Percentiles rank a stretch among this genome's conserved stretches.
Evolutionary conservation across 257 asterid species (phyloP).

Genomic region (Solanum verrucosum): DNA sequence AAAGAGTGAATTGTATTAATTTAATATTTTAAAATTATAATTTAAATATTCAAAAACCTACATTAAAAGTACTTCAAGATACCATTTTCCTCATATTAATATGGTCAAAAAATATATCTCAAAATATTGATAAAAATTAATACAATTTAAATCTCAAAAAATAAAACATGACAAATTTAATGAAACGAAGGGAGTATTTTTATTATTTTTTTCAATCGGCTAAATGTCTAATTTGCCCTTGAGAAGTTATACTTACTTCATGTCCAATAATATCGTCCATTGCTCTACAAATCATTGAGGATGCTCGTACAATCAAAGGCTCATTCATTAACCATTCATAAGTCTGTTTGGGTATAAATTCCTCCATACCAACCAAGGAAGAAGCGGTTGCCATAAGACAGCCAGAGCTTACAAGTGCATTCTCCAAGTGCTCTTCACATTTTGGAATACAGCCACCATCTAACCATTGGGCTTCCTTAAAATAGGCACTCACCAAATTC

Average conservation of each 20-base stretch:
- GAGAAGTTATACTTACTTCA: constrained; percentile 8
- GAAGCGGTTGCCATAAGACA: background rate
- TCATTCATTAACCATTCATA: background rate
- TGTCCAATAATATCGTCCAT: constrained; percentile 9
- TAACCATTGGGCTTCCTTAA: background rate
- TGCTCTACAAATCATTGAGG: constrained; percentile 12
- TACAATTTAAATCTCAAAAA: too few species aligned
- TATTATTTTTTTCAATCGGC: too few species aligned
- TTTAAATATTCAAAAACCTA: too few species aligned
- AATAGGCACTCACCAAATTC: background rate
- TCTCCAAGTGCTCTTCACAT: background rate
- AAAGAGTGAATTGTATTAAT: too few species aligned
- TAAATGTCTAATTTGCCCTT: too few species aligned
- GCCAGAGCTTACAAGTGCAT: constrained; percentile 1
- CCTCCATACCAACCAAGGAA: background rate
- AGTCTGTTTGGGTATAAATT: background rate
- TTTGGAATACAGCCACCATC: background rate
- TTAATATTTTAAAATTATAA: too few species aligned
- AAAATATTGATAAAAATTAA: too few species aligned
- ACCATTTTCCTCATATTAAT: too few species aligned
- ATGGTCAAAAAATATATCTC: too few species aligned
- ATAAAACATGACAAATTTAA: too few species aligned
- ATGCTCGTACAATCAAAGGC: background rate
- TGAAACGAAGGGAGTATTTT: too few species aligned
- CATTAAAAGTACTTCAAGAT: too few species aligned